Evolutionary conservation across 345 rosid species (phyloP), one percentile per base, ranked within the genome.

Genomic region (Linum lewisii): DNA sequence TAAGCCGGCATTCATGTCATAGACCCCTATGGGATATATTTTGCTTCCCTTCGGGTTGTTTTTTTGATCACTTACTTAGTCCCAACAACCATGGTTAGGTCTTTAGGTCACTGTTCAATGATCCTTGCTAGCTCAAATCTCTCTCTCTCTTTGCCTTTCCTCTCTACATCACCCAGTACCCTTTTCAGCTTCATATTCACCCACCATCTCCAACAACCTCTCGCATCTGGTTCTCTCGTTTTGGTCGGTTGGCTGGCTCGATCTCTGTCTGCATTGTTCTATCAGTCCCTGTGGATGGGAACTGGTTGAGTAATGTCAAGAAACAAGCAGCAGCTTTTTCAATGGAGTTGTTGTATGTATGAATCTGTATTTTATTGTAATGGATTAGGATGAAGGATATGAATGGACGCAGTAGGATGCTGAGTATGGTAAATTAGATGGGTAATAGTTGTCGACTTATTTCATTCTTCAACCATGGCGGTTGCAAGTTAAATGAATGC

Each of bases 71-170:
- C 78, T 29, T 29, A 3, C 34, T 29, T 29, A 29, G 34, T n/a
- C n/a, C n/a, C n/a, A 69, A 68, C 91, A 73, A 80, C 97, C 95
- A 90, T 86, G 97, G 97, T 90, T 90, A 86, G 90, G 92, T 81
- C 89, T 67, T 78, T 73, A 90, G 85, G 34, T 29, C 34, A 29
- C 34, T 29, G 34, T 29, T 29, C 34, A 29, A 29, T 29, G 34
- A 3, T 29, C 34, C 34, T 29, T 29, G 34, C 34, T 29, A 29
- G 34, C 34, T 29, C 34, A 1, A 29, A 29, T 2, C n/a, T n/a
- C n/a, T n/a, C n/a, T 26, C 34, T 29, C 34, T 29, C 34, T 29
- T 4, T 29, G 7, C 34, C 34, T 29, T 29, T 8, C 34, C 34
- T 29, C 34, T 29, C 34, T 29, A 29, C 34, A 29, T 29, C n/a